Conservation (phyloP, 2,329 filamentous ascomycete species). For the Teratosphaeria nubilosa region DNA sequence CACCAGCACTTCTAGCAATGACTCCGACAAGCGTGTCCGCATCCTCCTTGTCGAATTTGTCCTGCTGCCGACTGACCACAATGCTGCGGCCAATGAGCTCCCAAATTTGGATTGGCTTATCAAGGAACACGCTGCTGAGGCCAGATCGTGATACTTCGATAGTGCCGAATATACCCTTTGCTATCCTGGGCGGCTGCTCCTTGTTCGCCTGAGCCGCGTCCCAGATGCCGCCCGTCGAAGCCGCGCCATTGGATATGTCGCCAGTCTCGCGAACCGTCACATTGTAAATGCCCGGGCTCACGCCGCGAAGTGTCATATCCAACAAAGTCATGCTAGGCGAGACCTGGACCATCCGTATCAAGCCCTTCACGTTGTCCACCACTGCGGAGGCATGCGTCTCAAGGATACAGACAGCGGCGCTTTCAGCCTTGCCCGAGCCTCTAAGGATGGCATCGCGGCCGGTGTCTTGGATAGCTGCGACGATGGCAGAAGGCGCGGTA, state of each 20-base stretch:
- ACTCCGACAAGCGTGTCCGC: conserved; percentile 82
- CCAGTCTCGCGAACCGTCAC: conserved; percentile 79
- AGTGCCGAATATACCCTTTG: conserved; percentile 59
- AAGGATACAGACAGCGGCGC: conserved; percentile 86
- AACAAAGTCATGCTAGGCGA: conserved; percentile 67
- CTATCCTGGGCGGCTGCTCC: conserved; percentile 35
- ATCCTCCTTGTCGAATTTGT: conserved; percentile 56
- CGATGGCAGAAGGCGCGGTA: conserved; percentile 81
- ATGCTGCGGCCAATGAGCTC: conserved; percentile 91
- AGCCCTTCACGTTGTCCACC: conserved; percentile 61
- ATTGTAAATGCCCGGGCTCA: conserved; percentile 69
- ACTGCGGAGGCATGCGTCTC: conserved; percentile 63
- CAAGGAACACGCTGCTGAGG: conserved; percentile 68
- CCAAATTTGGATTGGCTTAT: conserved; percentile 79
- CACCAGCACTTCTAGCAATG: conserved; percentile 88
- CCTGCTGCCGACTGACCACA: conserved; percentile 59
- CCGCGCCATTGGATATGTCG: conserved; percentile 74
- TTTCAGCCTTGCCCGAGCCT: conserved; percentile 75
- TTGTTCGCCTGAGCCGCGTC: conserved; percentile 40
- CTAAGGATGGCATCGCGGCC: conserved; percentile 90
- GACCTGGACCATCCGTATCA: conserved; percentile 91
- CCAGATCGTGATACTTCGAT: conserved; percentile 68
- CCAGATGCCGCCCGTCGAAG: conserved; percentile 78
- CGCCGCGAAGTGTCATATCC: conserved; percentile 76
- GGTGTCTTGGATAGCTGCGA: conserved; percentile 76